Evolutionary conservation across 805 yeast species (phyloP).

Genomic region (Lipomyces mesembrius): DNA sequence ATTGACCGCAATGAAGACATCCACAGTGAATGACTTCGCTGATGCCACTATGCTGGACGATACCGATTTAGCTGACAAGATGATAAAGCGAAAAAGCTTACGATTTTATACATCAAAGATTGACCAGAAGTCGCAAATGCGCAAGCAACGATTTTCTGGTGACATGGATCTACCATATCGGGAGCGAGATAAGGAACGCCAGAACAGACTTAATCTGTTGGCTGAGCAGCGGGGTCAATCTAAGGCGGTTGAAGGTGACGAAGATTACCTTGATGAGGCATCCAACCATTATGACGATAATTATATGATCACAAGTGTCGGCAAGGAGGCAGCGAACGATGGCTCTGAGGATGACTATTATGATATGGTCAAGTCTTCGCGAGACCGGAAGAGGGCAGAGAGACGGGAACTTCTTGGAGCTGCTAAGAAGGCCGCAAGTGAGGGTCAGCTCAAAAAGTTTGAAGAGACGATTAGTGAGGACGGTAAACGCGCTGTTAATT

Average conservation of each 20-base stretch:
- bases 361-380: slow-evolving; percentile 55
- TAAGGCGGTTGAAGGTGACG: slow-evolving; percentile 51
- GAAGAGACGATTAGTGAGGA: slow-evolving; percentile 68
- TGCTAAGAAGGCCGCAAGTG: slow-evolving; percentile 66
- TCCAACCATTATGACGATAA: slow-evolving; percentile 47
- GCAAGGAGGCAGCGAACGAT: slow-evolving; percentile 5
- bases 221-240: slow-evolving; percentile 79
- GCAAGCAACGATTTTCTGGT: slow-evolving; percentile 66
- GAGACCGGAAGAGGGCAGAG: slow-evolving; percentile 56
- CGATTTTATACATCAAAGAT: slow-evolving; percentile 97
- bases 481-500: slow-evolving; percentile 94
- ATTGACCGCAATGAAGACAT: slow-evolving; percentile 40
- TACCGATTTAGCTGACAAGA: slow-evolving; percentile 85
- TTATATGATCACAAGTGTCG: slow-evolving; percentile 14
- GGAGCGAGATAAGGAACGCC: slow-evolving; percentile 88
- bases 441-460: slow-evolving; percentile 78
- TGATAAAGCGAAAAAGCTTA: slow-evolving; percentile 74
- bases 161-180: slow-evolving; percentile 90
- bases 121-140: slow-evolving; percentile 73
- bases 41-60: slow-evolving; percentile 72
- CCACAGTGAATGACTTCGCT: slow-evolving; percentile 58
- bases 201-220: slow-evolving; percentile 82
- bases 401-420: slow-evolving; percentile 32
- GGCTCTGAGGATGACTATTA: slow-evolving; percentile 64
- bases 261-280: slow-evolving; percentile 40